A percentile compares a stretch with the other conserved stretches of the same genome.
phyloP scores from a whole-genome alignment of 176 grass and related monocot species.

The Elaeis guineensis region DNA sequence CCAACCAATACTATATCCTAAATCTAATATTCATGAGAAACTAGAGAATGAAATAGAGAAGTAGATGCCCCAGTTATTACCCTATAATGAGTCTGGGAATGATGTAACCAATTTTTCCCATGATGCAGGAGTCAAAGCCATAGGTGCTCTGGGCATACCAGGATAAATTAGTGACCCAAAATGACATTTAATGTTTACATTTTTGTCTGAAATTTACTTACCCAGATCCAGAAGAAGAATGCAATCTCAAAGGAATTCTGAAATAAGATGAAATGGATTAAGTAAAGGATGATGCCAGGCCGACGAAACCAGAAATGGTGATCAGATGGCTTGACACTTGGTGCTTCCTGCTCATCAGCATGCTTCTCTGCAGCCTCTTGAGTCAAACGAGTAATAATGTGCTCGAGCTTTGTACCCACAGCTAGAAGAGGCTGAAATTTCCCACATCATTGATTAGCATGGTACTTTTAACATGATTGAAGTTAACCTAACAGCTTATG shows the following conservation, averaged over 20 bases:
- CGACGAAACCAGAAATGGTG: conserved; percentile 70
- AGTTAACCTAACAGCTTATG: too few species aligned
- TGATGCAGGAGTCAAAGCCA: conserved; percentile 75
- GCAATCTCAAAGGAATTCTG: conserved; percentile 93
- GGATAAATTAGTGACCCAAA: not conserved
- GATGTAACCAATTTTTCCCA: conserved; percentile 48
- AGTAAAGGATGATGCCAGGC: conserved; percentile 49
- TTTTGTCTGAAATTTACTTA: conserved; percentile 18
- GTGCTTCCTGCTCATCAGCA: conserved; percentile 5
- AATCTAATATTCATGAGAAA: too few species aligned
- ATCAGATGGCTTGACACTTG: conserved; percentile 51
- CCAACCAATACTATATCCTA: too few species aligned
- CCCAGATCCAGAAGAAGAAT: conserved; percentile 77
- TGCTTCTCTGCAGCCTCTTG: conserved; percentile 37
- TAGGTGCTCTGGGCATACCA: conserved; percentile 40
- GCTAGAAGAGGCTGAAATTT: conserved; percentile 65
- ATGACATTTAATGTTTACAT: not conserved
- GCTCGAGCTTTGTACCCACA: conserved; percentile 78
- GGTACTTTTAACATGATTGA: not conserved
- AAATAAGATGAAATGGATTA: conserved; percentile 96
- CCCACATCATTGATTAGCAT: conserved; percentile 7
- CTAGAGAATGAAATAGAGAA: too few species aligned
- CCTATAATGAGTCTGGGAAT: conserved; percentile 68
- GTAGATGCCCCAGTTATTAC: conserved; percentile 10
- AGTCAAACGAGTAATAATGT: conserved; percentile 63